Evolutionary conservation across 148 eudicot species (phyloP).

Genomic region (Hydrangea macrophylla): DNA sequence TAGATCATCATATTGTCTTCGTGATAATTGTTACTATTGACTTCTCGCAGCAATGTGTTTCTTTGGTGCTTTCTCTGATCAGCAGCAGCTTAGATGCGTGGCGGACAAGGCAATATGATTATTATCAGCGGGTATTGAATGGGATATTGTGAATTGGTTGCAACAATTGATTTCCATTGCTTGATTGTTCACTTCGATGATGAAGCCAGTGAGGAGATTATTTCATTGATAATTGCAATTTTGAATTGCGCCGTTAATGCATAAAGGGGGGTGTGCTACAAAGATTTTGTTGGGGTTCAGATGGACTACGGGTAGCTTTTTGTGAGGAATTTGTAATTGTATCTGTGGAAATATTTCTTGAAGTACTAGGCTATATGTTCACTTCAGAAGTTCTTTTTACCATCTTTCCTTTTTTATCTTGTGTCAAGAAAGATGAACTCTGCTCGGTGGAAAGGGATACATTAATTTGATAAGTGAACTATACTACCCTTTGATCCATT

Average conservation of each 20-base stretch:
- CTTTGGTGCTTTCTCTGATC: conserved; percentile 92
- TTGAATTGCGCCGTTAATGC: background rate
- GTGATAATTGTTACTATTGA: conserved; percentile 10
- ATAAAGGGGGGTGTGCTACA: background rate
- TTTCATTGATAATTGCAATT: background rate
- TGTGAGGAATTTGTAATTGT: conserved; percentile 11
- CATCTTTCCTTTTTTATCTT: background rate
- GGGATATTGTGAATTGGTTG: conserved; percentile 68
- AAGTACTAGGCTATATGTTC: conserved; percentile 5
- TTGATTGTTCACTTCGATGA: conserved; percentile 11
- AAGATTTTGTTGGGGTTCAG: background rate
- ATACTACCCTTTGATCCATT: background rate
- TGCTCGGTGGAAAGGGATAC: conserved; percentile 5
- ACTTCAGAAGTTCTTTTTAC: background rate
- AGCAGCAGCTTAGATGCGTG: conserved; percentile 99
- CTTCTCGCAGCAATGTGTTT: conserved; percentile 92
- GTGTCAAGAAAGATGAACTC: conserved; percentile 7
- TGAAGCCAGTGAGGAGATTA: conserved; percentile 7
- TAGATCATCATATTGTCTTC: conserved; percentile 7
- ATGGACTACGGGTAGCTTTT: conserved; percentile 4
- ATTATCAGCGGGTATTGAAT: conserved; percentile 89
- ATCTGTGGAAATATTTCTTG: background rate
- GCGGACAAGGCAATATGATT: conserved; percentile 96
- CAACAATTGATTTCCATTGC: background rate
- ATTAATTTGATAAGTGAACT: background rate